Conservation (phyloP, 2,329 filamentous ascomycete species). For the Trichoderma lentiforme region DNA sequence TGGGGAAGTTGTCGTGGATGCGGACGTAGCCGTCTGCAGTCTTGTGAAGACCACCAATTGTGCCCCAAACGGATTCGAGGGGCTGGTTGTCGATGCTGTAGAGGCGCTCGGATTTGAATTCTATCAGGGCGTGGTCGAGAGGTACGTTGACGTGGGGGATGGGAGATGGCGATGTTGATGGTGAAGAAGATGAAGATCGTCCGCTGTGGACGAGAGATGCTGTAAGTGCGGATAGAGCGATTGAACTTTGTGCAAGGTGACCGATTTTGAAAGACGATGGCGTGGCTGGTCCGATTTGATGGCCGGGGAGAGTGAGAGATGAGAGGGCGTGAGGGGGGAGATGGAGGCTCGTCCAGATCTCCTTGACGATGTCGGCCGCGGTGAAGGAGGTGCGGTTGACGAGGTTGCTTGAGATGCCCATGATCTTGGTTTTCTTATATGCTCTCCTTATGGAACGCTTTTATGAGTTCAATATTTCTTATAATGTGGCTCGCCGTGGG, state of each 20-base stretch:
- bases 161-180: not conserved
- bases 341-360: slow-evolving; percentile 19
- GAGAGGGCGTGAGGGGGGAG: slow-evolving; percentile 18
- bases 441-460: not conserved
- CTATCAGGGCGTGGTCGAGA: slow-evolving; percentile 44
- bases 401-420: not conserved
- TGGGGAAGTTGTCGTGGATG: slow-evolving; percentile 52
- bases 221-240: slow-evolving; percentile 48
- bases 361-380: slow-evolving; percentile 18
- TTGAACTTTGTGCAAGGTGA: slow-evolving; percentile 49
- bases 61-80: slow-evolving; percentile 34
- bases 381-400: slow-evolving; percentile 16
- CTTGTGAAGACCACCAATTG: slow-evolving; percentile 50
- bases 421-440: not conserved
- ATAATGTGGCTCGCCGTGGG: not conserved
- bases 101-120: slow-evolving; percentile 53
- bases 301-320: slow-evolving; percentile 21
- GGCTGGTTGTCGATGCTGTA: slow-evolving; percentile 42
- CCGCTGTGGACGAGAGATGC: slow-evolving; percentile 45
- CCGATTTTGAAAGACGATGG: slow-evolving; percentile 55
- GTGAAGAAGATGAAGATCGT: slow-evolving; percentile 19
- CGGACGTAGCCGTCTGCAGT: slow-evolving; percentile 50
- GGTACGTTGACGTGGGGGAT: slow-evolving; percentile 42
- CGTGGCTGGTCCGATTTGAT: slow-evolving; percentile 26
- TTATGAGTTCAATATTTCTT: not conserved